These are phyloP conservation scores for Dendryphion nanum DNA, from an alignment of 2,329 filamentous ascomycete species.

Conservation along the genomic window DNA sequence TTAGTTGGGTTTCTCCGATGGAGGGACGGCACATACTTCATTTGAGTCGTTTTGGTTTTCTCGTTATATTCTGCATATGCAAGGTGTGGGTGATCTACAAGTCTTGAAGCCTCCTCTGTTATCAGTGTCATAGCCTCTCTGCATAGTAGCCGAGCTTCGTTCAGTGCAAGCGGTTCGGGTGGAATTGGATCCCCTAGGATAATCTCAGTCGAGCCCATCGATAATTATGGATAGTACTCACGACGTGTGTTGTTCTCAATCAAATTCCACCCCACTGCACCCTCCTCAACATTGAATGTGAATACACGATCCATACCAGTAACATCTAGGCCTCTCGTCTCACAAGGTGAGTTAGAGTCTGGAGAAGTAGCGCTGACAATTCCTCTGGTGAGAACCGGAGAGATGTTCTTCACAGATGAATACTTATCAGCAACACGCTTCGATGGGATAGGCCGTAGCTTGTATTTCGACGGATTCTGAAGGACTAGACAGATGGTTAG, in stretches of 20 bases:
- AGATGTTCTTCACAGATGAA: constrained; percentile 6
- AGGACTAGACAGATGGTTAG: constrained; percentile 10
- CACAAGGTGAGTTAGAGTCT: constrained; percentile 12
- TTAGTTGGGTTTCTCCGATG: no score
- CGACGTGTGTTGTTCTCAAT: constrained; percentile 16
- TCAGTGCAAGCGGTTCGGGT: constrained; percentile 24
- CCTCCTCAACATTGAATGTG: constrained; percentile 25
- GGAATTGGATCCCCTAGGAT: constrained; percentile 27
- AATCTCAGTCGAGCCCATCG: no score
- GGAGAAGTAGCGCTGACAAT: constrained; percentile 3
- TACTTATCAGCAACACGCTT: constrained; percentile 2
- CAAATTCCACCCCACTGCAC: constrained; percentile 16
- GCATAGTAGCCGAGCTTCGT: constrained; percentile 26
- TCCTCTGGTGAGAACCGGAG: constrained; percentile 8
- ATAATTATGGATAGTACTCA: no score
- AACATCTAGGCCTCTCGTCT: constrained; percentile 7
- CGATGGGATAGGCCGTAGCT: constrained; percentile 10
- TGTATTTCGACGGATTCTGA: constrained; percentile 19
- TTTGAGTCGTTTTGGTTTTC: constrained; percentile 21
- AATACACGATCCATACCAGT: constrained; percentile 19
- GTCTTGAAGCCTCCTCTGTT: constrained; percentile 28
- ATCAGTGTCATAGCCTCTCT: constrained; percentile 32
- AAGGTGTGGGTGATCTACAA: constrained; percentile 29
- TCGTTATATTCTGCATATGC: constrained; percentile 27
- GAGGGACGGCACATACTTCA: no score